A percentile compares a stretch with the other conserved stretches of the same genome.
Conservation (phyloP, 179 eudicot genomes). For the Camellia oleifera region DNA sequence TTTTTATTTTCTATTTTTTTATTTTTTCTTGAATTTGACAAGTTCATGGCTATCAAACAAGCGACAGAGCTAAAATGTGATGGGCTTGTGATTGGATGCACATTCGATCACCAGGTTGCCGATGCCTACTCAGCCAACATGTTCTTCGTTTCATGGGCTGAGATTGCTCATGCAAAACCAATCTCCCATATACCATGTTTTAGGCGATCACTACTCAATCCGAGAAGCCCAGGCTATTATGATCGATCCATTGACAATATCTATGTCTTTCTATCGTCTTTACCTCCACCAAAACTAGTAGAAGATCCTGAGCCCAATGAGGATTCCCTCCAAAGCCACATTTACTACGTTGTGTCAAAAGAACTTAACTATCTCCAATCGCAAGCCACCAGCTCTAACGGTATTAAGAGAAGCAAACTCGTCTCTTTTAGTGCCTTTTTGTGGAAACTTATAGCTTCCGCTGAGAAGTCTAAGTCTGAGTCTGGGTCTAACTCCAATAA, state of each 20-base stretch:
- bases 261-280: slow-evolving; percentile 34
- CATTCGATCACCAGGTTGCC: slow-evolving; percentile 46
- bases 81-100: slow-evolving; percentile 39
- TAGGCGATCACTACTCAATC: slow-evolving; percentile 43
- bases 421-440: slow-evolving; percentile 41
- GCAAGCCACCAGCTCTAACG: slow-evolving; percentile 11
- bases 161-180: slow-evolving; percentile 35
- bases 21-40: too few species aligned
- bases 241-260: slow-evolving; percentile 28
- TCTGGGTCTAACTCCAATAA: neutral
- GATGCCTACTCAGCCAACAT: slow-evolving; percentile 57
- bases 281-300: slow-evolving; percentile 13
- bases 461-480: neutral
- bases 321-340: slow-evolving; percentile 34
- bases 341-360: slow-evolving; percentile 37
- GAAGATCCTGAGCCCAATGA: neutral
- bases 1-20: too few species aligned
- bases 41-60: slow-evolving; percentile 7
- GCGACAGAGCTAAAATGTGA: slow-evolving; percentile 44
- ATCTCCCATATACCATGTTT: slow-evolving; percentile 34
- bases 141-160: slow-evolving; percentile 49
- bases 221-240: slow-evolving; percentile 35
- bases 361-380: slow-evolving; percentile 36
- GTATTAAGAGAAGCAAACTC: slow-evolving; percentile 26
- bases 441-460: slow-evolving; percentile 40